These are phyloP conservation scores for Ophiocytium majus DNA, from an alignment of 352 stramenopile species.

Conservation along the genomic window DNA sequence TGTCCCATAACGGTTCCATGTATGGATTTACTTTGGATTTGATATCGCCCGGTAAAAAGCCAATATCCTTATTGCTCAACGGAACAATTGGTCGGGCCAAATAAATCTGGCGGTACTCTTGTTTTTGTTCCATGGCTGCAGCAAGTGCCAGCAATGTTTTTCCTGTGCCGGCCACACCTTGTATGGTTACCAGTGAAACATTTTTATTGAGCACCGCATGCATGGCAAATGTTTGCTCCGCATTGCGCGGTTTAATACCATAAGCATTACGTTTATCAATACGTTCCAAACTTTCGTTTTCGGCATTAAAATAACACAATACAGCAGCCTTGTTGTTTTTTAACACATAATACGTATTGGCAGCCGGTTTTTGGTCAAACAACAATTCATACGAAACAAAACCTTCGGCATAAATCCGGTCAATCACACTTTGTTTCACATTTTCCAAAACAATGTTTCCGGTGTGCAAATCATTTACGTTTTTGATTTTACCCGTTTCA, in stretches of 20 bases:
- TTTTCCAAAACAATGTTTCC: neutral
- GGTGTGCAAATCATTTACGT: neutral
- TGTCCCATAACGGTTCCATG: constrained; percentile 7
- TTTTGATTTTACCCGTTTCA: constrained; percentile 13
- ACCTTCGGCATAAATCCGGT: neutral
- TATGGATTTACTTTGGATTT: neutral
- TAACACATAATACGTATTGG: constrained; percentile 6
- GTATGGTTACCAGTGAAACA: constrained; percentile 4
- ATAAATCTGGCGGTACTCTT: constrained; percentile 1
- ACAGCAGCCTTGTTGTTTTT: neutral
- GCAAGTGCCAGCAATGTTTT: constrained; percentile 1
- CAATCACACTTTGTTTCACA: neutral
- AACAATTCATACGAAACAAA: neutral
- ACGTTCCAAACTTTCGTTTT: neutral
- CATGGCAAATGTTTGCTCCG: neutral
- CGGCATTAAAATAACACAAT: neutral
- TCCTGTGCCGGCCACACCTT: constrained; percentile 2
- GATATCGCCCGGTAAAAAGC: constrained; percentile 10
- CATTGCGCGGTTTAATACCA: neutral
- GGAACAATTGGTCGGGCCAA: constrained; percentile 11
- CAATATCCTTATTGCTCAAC: constrained; percentile 10
- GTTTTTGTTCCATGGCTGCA: neutral
- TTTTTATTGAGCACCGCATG: neutral
- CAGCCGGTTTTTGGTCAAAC: neutral
- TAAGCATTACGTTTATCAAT: neutral